Evolutionary conservation across 306 rosid genomes (phyloP).

Genomic region (Inga oerstediana): DNA sequence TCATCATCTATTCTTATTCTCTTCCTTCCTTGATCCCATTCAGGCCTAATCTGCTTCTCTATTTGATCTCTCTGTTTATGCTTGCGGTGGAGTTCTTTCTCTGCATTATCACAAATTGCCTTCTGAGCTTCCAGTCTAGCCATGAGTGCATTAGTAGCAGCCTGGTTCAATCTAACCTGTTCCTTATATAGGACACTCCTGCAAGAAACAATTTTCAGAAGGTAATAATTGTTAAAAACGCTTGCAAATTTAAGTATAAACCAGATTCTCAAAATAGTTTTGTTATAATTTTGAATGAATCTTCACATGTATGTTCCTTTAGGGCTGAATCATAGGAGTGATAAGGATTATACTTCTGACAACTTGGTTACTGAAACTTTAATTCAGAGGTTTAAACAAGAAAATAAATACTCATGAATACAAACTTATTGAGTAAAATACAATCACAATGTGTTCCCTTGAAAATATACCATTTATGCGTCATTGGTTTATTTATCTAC

Average conservation of each 20-base stretch:
- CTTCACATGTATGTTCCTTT: neutral
- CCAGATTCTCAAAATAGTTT: neutral
- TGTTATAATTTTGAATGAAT: neutral
- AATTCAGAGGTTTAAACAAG: neutral
- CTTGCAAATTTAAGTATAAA: neutral
- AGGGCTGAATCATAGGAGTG: neutral
- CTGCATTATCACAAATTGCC: constrained; percentile 75
- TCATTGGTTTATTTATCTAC: neutral
- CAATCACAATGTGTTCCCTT: neutral
- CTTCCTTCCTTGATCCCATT: constrained; percentile 81
- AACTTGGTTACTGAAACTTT: neutral
- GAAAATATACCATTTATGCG: neutral
- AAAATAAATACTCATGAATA: neutral
- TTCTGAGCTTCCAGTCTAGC: constrained; percentile 96
- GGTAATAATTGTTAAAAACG: neutral
- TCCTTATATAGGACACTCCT: constrained; percentile 97
- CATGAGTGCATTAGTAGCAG: constrained; percentile 82
- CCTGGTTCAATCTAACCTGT: constrained; percentile 92
- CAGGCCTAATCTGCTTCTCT: constrained; percentile 80
- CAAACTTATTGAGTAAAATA: neutral
- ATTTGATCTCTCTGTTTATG: constrained; percentile 74
- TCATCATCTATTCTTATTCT: constrained; percentile 80
- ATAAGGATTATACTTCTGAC: neutral
- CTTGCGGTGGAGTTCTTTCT: constrained; percentile 85
- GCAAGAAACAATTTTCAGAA: constrained; percentile 30